A percentile compares a stretch with the other conserved stretches of the same genome.
Evolutionary conservation across 768 basidiomycete genomes (phyloP).

Genomic region (Leccinum longicurvipes): DNA sequence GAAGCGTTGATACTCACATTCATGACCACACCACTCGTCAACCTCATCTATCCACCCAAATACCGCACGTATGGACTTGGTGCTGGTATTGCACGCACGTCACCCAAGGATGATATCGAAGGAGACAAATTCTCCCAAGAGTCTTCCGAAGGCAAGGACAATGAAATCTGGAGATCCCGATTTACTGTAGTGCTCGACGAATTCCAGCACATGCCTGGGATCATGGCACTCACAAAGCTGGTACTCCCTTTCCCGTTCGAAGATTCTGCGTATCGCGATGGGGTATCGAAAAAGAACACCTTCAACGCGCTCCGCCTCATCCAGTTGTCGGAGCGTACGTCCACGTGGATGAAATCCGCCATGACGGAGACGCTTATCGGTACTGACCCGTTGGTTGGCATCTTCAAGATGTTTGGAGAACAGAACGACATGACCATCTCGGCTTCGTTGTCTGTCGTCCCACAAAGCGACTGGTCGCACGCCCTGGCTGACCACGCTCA

Average conservation of each 20-base stretch:
- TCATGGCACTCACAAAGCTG: slow-evolving; percentile 88
- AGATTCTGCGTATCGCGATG: neutral
- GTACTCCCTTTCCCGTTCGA: slow-evolving; percentile 43
- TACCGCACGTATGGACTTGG: slow-evolving; percentile 46
- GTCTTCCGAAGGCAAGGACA: neutral
- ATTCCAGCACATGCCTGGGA: slow-evolving; percentile 81
- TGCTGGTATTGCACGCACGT: neutral
- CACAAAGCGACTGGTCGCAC: slow-evolving; percentile 66
- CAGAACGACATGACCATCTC: slow-evolving; percentile 65
- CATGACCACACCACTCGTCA: slow-evolving; percentile 80
- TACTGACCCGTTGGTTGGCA: slow-evolving; percentile 67
- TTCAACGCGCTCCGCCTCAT: slow-evolving; percentile 84
- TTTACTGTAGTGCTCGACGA: slow-evolving; percentile 90
- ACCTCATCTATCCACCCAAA: slow-evolving; percentile 62
- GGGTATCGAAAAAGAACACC: neutral
- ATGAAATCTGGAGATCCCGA: slow-evolving; percentile 30
- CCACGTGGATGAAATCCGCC: slow-evolving; percentile 79
- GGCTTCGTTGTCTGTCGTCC: slow-evolving; percentile 71
- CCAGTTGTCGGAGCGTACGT: slow-evolving; percentile 85
- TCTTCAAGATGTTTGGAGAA: slow-evolving; percentile 76
- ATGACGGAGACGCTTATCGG: slow-evolving; percentile 66
- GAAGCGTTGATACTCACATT: slow-evolving; percentile 81
- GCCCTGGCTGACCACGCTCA: slow-evolving; percentile 60
- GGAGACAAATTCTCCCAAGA: neutral
- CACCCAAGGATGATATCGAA: neutral